Evolutionary conservation across 1,284 basidiomycete genomes (phyloP).

Genomic region (Puccinia coronata): DNA sequence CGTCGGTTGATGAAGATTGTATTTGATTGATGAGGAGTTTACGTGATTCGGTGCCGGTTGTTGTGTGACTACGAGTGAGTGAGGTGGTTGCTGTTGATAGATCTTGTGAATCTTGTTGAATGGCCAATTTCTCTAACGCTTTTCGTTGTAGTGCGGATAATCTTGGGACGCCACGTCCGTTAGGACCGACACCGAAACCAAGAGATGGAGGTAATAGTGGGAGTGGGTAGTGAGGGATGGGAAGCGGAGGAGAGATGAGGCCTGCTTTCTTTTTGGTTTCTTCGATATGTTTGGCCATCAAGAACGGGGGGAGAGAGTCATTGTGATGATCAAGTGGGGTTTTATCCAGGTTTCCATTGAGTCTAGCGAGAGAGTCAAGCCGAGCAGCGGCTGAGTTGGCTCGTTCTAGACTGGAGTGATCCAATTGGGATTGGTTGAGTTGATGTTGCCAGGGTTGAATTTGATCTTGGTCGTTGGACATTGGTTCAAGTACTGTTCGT

Average conservation of each 20-base stretch:
- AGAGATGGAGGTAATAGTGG: conserved; percentile 1
- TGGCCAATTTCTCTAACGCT: conserved; percentile 41
- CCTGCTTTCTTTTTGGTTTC: conserved; percentile 31
- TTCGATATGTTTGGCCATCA: conserved; percentile 37
- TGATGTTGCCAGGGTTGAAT: conserved; percentile 31
- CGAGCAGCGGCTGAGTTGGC: conserved; percentile 46
- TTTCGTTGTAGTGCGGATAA: conserved; percentile 45
- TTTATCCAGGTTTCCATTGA: background rate
- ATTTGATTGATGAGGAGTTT: background rate
- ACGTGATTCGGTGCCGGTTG: conserved; percentile 32
- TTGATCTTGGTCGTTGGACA: conserved; percentile 15
- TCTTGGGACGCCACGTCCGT: conserved; percentile 39
- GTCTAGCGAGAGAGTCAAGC: conserved; percentile 36
- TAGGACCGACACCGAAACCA: conserved; percentile 43
- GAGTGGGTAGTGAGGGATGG: conserved; percentile 15
- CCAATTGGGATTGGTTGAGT: background rate
- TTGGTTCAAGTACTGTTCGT: background rate
- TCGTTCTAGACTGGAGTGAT: conserved; percentile 35
- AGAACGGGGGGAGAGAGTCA: conserved; percentile 27
- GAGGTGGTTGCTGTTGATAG: conserved; percentile 10
- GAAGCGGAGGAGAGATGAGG: background rate
- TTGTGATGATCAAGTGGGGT: background rate
- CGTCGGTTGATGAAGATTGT: background rate
- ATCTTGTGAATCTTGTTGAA: background rate
- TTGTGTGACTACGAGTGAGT: conserved; percentile 43